Evolutionary conservation across 1,139 yeast genomes (phyloP).

Genomic region (Yamadazyma aaseri): DNA sequence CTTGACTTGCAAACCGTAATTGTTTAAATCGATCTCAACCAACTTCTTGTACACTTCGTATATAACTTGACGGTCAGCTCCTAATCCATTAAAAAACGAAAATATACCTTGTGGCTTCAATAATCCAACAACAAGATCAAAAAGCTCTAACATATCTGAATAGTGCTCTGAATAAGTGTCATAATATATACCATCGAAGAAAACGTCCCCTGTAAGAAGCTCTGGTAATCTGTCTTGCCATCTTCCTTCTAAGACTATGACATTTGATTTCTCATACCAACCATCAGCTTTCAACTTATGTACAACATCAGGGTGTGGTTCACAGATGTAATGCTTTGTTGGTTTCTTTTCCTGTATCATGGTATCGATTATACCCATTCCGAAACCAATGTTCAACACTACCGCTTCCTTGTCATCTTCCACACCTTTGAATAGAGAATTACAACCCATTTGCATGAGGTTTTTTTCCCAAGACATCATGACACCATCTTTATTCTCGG

Average conservation of each 20-base stretch:
- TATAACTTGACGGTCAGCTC: slow-evolving; percentile 89
- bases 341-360: slow-evolving; percentile 65
- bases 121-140: slow-evolving; percentile 78
- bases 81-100: slow-evolving; percentile 90
- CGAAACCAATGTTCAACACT: slow-evolving; percentile 86
- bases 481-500: slow-evolving; percentile 82
- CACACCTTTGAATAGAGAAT: slow-evolving; percentile 52
- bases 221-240: slow-evolving; percentile 84
- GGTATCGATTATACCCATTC: slow-evolving; percentile 92
- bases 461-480: slow-evolving; percentile 97
- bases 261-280: slow-evolving; percentile 77
- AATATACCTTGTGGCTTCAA: slow-evolving; percentile 79
- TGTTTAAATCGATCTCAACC: slow-evolving; percentile 74
- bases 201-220: slow-evolving; percentile 64
- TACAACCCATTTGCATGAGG: slow-evolving; percentile 79
- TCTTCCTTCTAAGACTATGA: slow-evolving; percentile 75
- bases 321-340: slow-evolving; percentile 79
- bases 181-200: slow-evolving; percentile 87
- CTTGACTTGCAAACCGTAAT: slow-evolving; percentile 68
- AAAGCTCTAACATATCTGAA: slow-evolving; percentile 80
- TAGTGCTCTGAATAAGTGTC: slow-evolving; percentile 92
- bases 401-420: slow-evolving; percentile 30
- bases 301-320: slow-evolving; percentile 93
- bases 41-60: slow-evolving; percentile 87
- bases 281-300: slow-evolving; percentile 68